Evolutionary conservation across 1,139 yeast species (phyloP), one percentile per base, ranked within the genome.

Genomic region (Zygoascus sp.): DNA sequence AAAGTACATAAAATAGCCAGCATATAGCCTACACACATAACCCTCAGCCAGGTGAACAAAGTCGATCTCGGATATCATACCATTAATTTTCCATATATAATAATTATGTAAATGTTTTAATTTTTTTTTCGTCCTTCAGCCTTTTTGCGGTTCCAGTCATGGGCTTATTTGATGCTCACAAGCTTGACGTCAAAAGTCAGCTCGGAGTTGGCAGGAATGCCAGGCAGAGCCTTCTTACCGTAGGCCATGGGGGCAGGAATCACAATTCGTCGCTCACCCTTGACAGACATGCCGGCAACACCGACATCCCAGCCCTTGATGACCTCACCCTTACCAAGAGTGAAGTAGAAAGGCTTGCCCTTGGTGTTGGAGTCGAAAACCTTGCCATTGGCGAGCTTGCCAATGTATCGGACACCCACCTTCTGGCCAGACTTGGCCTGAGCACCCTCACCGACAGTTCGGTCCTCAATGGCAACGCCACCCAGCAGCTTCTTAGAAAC

Each of bases 231-330:
- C 75, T 87, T 86, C 64, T 85, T 84, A 55, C 98, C 98, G 72
- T 92, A 92, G 50, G 96, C 98, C 82, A 87, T 86, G 65, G 92
- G 80, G 50, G 98, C 83, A 59, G 99, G 99, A 59, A 94, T 87
- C 54, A 88, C 77, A 56, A 94, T 89, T 75, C 98, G 83, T 78
- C 99, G 89, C 77, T 94, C 98, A 65, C 98, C 98, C 61, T 96
- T 96, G 65, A 88, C 95, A 53, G 95, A 81, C 97, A 94, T 90
- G 67, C 98, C 98, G 50, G 90, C 88, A 61, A 92, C 95, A 76
- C 98, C 98, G 62, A 90, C 77, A 67, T 92, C 99, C 84, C 96
- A 92, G 55, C 97, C 98, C 71, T 87, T 88, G 75, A 94, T 94
- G 63, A 95, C 96, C 73, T 94, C 97, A 65, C 98, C 98, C 69